phyloP scores from a whole-genome alignment of 139 green algal species.

The Yamagishiella unicocca region DNA sequence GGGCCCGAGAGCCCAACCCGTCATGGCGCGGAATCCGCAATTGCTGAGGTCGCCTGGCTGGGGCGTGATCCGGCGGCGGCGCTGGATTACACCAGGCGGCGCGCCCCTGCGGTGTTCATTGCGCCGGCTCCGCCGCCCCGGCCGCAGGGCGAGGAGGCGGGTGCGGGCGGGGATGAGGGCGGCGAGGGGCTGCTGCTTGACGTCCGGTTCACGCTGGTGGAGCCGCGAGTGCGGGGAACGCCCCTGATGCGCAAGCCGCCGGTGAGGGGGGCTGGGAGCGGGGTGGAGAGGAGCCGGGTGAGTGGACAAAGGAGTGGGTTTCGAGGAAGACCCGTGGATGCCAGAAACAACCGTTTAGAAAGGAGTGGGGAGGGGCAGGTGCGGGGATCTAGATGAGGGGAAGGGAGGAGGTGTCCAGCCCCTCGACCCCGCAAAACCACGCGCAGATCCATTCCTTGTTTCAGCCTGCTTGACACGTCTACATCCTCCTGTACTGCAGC shows the following conservation, averaged over 20 bases:
- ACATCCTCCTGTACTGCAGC: no score
- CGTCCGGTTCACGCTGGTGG: slow-evolving; percentile 38
- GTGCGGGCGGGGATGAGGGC: neutral
- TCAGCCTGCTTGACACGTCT: no score
- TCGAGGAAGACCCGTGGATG: no score
- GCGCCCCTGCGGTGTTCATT: slow-evolving; percentile 10
- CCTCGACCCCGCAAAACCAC: no score
- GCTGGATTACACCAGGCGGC: slow-evolving; percentile 30
- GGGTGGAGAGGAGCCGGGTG: no score
- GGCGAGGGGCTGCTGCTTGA: neutral
- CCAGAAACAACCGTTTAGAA: no score
- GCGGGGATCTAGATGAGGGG: no score
- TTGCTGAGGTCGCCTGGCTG: slow-evolving; percentile 26
- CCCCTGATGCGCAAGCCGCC: slow-evolving; percentile 28
- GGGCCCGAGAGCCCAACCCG: neutral
- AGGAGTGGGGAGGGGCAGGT: no score
- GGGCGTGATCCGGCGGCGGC: slow-evolving; percentile 3
- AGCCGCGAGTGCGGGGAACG: slow-evolving; percentile 29
- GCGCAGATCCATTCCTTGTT: no score
- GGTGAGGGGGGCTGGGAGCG: neutral
- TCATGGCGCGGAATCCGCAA: neutral
- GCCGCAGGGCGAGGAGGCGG: neutral
- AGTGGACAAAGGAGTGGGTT: no score
- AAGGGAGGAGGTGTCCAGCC: no score
- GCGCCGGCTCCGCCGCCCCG: neutral